Percentiles rank a stretch among this genome's conserved stretches.
phyloP scores from a whole-genome alignment of 352 stramenopile species.

The Phytophthora cactorum region DNA sequence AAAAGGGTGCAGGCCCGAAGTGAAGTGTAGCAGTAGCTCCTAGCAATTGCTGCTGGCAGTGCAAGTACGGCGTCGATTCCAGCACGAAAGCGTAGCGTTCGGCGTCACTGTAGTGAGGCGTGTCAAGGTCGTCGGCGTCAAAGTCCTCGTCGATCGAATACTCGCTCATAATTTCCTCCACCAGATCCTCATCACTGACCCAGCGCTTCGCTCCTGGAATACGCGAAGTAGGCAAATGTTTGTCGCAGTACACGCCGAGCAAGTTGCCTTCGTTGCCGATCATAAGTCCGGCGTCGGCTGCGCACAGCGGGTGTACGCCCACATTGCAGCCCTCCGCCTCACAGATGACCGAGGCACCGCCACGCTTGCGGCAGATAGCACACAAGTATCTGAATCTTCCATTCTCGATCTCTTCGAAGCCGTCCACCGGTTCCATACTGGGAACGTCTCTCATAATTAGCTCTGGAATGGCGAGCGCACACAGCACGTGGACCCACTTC shows the following conservation, averaged over 20 bases:
- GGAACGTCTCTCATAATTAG: constrained; percentile 84
- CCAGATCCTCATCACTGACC: constrained; percentile 85
- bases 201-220: constrained; percentile 81
- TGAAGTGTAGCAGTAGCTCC: constrained; percentile 50
- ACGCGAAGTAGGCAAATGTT: constrained; percentile 72
- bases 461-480: constrained; percentile 85
- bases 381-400: constrained; percentile 83
- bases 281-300: constrained; percentile 80
- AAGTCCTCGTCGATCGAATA: constrained; percentile 63
- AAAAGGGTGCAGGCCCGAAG: constrained; percentile 28
- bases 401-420: constrained; percentile 87
- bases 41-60: constrained; percentile 52
- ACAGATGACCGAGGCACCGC: constrained; percentile 80
- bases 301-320: constrained; percentile 79
- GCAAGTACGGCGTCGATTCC: constrained; percentile 72
- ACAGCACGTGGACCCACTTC: constrained; percentile 88
- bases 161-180: constrained; percentile 87
- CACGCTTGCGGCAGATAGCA: constrained; percentile 79
- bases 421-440: constrained; percentile 83
- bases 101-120: constrained; percentile 36
- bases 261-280: constrained; percentile 76
- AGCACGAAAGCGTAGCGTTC: constrained; percentile 78
- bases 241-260: constrained; percentile 83
- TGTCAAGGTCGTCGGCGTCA: constrained; percentile 33
- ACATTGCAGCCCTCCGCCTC: constrained; percentile 84